A percentile compares a stretch with the other conserved stretches of the same genome.
These are phyloP conservation scores for Ramalina peruviana DNA, from an alignment of 495 filamentous ascomycete genomes.

Conservation along the genomic window DNA sequence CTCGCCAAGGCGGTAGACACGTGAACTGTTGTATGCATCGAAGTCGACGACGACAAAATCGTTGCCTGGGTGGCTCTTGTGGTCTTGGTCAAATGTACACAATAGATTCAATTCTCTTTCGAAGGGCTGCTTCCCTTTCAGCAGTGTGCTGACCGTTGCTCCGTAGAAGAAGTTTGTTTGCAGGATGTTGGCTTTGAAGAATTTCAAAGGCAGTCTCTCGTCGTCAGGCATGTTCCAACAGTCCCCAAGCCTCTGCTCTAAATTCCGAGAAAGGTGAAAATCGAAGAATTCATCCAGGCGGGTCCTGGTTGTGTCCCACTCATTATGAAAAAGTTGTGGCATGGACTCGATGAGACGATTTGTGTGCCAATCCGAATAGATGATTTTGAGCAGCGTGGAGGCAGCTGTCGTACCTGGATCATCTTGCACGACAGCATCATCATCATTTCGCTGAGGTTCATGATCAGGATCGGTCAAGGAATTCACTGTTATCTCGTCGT, in stretches of 20 bases:
- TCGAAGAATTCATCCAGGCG: constrained; percentile 3
- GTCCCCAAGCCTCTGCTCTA: constrained; percentile 8
- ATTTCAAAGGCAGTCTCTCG: constrained; percentile 11
- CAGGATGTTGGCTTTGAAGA: constrained; percentile 8
- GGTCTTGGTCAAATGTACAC: constrained; percentile 11
- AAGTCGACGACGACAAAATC: constrained; percentile 16
- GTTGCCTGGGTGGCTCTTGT: constrained; percentile 10
- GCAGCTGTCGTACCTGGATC: neutral
- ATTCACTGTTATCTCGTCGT: neutral
- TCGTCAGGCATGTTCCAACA: constrained; percentile 15
- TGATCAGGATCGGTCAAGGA: neutral
- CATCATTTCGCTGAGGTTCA: neutral
- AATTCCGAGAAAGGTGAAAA: constrained; percentile 1
- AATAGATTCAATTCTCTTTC: constrained; percentile 8
- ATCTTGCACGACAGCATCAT: constrained; percentile 1
- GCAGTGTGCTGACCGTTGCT: neutral
- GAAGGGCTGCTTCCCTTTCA: neutral
- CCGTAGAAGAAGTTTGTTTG: neutral
- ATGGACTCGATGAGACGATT: constrained; percentile 4
- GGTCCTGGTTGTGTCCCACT: neutral
- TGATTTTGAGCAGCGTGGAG: constrained; percentile 3
- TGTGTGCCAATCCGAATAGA: constrained; percentile 11
- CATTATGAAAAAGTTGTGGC: neutral
- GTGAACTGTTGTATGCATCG: constrained; percentile 8
- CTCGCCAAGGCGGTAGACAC: constrained; percentile 13